Base-by-base conservation (phyloP, 495 filamentous ascomycete species). In the Penicillium mononematosum region DNA sequence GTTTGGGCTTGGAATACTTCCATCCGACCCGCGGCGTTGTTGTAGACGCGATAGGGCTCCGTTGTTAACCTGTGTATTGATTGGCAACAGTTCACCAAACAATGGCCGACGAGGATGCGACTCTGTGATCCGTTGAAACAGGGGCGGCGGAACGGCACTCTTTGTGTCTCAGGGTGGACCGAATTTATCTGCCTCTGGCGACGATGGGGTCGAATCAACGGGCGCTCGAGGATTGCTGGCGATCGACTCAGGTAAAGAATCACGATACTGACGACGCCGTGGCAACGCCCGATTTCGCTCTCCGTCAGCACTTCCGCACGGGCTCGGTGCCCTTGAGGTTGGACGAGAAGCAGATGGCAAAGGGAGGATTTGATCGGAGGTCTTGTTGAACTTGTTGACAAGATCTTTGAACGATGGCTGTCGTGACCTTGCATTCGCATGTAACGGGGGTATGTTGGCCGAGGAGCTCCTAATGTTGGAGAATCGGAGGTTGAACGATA, bases 361-460 rank as follows among this genome's bases (percentile, higher is more conserved):
- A 11, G 82, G 82, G 12, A 81, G 73, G 38, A 82, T 69, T 52
- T 82, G 74, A 62, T 85, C 81, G 27, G 73, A 65, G 45, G 70
- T 79, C 45, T 81, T 79, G 63, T 87, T 83, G 69, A 87, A 86
- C 31, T 76, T 80, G 66, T 83, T 81, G 44, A 86, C 75, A 20
- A 87, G 77, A 43, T 86, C 80, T 70, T 81, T 83, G 65, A 86
- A 83, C 12, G 81, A 80, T 5, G 81, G 70, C 60, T 83, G 75
- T 51, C 76, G 69, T 27, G 72, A 57, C 42, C 72, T 70, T 32
- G 63, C 55, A 19, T 63, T 65, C 11, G 71, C 53, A 10, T 66
- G 34, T 25, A 56, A 53, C 19, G 63, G 39, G 24, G 60, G 50
- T 19, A 59, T 54, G 45, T 32, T 58, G 34, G 66, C 22, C 25